Conservation (phyloP, 257 asterid species). For the Solanum chmielewskii region DNA sequence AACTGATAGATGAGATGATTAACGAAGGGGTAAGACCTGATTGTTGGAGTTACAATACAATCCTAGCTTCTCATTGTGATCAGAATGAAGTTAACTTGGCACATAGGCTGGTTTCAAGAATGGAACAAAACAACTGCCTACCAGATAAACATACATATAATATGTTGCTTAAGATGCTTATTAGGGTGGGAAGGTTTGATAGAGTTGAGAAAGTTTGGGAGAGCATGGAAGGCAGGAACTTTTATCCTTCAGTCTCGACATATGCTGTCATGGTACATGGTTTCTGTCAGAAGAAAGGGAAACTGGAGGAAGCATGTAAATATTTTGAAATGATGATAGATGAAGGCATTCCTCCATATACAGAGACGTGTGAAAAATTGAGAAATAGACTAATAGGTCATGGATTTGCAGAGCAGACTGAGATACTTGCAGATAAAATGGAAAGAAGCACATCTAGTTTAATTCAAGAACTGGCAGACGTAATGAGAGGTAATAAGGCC, state of each 20-base stretch:
- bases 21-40: constrained; percentile 43
- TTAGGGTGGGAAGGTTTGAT: constrained; percentile 74
- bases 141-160: constrained; percentile 61
- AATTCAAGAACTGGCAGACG: constrained; percentile 38
- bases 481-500: constrained; percentile 51
- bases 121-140: constrained; percentile 37
- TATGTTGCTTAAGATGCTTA: constrained; percentile 81
- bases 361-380: constrained; percentile 45
- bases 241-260: constrained; percentile 69
- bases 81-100: constrained; percentile 66
- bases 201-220: constrained; percentile 58
- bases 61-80: constrained; percentile 63
- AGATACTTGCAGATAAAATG: constrained; percentile 82
- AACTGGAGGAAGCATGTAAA: constrained; percentile 63
- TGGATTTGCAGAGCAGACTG: constrained; percentile 54
- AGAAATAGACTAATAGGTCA: constrained; percentile 58
- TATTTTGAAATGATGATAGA: constrained; percentile 82
- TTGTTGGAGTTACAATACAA: constrained; percentile 66
- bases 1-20: constrained; percentile 64
- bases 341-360: constrained; percentile 80
- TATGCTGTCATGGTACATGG: constrained; percentile 87
- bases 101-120: constrained; percentile 43
- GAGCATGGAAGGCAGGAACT: constrained; percentile 59
- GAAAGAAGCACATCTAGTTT: constrained; percentile 53
- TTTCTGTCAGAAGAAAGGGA: constrained; percentile 61